Conservation (phyloP, 495 filamentous ascomycete genomes). For the Apodospora peruviana region DNA sequence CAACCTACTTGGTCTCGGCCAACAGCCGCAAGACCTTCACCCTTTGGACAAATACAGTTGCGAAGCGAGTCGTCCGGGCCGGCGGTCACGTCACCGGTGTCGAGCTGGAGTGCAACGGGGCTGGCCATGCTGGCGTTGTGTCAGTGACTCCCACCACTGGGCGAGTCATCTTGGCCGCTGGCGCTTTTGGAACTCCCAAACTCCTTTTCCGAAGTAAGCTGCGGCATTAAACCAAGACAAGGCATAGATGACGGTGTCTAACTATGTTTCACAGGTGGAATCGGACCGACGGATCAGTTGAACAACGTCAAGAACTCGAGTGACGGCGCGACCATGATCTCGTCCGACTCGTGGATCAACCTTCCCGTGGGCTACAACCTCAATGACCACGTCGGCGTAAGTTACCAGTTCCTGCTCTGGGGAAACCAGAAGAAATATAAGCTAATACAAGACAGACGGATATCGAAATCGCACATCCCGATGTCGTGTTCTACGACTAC, state of each 20-base stretch:
- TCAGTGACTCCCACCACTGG: conserved; percentile 52
- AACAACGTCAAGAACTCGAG: conserved; percentile 48
- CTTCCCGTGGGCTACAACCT: conserved; percentile 67
- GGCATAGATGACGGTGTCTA: too few relatives aligned
- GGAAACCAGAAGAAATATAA: conserved; percentile 6
- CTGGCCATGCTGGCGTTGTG: conserved; percentile 51
- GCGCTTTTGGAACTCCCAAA: conserved; percentile 63
- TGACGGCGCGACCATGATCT: conserved; percentile 46
- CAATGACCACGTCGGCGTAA: conserved; percentile 60
- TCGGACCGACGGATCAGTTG: conserved; percentile 55
- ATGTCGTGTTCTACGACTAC: conserved; percentile 58
- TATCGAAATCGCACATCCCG: conserved; percentile 53
- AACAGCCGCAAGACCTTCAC: conserved; percentile 54
- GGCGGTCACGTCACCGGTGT: conserved; percentile 57
- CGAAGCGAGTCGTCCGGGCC: conserved; percentile 55
- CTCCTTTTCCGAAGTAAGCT: conserved; percentile 47
- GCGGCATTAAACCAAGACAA: not conserved
- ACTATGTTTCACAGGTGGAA: conserved; percentile 32
- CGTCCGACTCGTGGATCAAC: conserved; percentile 53
- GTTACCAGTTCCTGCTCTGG: not conserved
- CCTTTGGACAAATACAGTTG: conserved; percentile 56
- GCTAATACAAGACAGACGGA: conserved; percentile 45
- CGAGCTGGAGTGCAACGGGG: conserved; percentile 52
- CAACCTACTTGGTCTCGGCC: conserved; percentile 63
- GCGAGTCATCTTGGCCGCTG: conserved; percentile 61